These are phyloP conservation scores for Haemoproteus tartakovskyi DNA, from an alignment of 169 alveolate species.

Conservation along the genomic window DNA sequence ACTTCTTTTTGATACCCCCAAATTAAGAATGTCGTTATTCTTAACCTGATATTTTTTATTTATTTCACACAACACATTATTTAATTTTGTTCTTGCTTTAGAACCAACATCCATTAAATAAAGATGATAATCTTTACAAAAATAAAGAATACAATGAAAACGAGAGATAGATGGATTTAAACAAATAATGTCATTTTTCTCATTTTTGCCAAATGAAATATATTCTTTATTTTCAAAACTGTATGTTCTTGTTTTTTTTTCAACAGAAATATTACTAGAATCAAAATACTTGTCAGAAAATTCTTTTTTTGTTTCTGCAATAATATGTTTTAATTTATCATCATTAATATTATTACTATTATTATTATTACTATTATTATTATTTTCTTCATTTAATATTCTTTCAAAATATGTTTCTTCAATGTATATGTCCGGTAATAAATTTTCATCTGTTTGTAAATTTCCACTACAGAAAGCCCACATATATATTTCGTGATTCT, in stretches of 20 bases:
- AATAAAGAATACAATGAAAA: conserved; percentile 43
- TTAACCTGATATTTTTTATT: conserved; percentile 29
- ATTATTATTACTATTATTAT: background rate
- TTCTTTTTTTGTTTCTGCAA: background rate
- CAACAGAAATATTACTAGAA: background rate
- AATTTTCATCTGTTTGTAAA: conserved; percentile 51
- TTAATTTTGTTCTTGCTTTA: conserved; percentile 47
- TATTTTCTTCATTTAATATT: conserved; percentile 3
- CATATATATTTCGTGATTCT: conserved; percentile 29
- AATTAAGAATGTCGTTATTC: conserved; percentile 30
- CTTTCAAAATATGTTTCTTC: conserved; percentile 50
- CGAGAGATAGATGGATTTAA: conserved; percentile 64
- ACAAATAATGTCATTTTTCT: conserved; percentile 49
- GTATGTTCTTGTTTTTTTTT: conserved; percentile 32
- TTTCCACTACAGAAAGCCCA: conserved; percentile 59
- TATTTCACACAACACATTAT: conserved; percentile 17
- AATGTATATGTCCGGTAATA: conserved; percentile 26
- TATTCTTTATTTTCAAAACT: conserved; percentile 32
- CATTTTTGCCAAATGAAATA: conserved; percentile 65
- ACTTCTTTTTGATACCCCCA: conserved; percentile 63
- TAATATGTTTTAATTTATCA: too few species aligned
- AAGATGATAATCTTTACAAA: conserved; percentile 37
- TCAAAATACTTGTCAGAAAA: too few species aligned
- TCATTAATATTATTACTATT: too few species aligned
- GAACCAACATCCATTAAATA: conserved; percentile 63